Percentiles rank a stretch among this genome's conserved stretches.
Evolutionary conservation across 129 eudicot genomes (phyloP).

Genomic region (Ambrosia trifida): DNA sequence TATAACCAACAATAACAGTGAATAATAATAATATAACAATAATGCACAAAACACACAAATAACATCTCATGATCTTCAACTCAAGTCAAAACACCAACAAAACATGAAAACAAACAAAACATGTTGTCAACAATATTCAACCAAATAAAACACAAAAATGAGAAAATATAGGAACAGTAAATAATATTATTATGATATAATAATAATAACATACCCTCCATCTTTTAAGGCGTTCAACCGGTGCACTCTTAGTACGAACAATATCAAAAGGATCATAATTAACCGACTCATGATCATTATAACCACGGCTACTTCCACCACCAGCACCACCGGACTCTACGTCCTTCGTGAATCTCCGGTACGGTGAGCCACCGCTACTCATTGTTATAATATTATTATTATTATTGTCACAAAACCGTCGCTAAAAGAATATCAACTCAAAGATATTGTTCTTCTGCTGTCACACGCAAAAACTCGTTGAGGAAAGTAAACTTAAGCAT

Average conservation of each 20-base stretch:
- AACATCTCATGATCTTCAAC: no score
- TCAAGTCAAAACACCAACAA: no score
- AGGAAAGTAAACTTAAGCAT: not conserved
- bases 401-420: no score
- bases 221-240: conserved; percentile 64
- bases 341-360: conserved; percentile 51
- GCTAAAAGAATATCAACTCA: not conserved
- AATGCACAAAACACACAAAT: no score
- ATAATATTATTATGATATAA: no score
- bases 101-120: no score
- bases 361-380: conserved; percentile 56
- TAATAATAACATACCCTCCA: conserved; percentile 60
- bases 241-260: conserved; percentile 69
- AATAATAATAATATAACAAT: no score
- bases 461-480: not conserved
- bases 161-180: no score
- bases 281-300: conserved; percentile 31
- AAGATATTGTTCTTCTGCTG: not conserved
- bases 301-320: conserved; percentile 19
- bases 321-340: conserved; percentile 52
- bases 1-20: no score
- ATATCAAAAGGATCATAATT: conserved; percentile 66
- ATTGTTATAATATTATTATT: conserved; percentile 19
- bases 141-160: no score
- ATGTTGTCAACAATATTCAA: no score